These are phyloP conservation scores for Yarrowia sp. DNA, from an alignment of 805 yeast species.

Conservation along the genomic window DNA sequence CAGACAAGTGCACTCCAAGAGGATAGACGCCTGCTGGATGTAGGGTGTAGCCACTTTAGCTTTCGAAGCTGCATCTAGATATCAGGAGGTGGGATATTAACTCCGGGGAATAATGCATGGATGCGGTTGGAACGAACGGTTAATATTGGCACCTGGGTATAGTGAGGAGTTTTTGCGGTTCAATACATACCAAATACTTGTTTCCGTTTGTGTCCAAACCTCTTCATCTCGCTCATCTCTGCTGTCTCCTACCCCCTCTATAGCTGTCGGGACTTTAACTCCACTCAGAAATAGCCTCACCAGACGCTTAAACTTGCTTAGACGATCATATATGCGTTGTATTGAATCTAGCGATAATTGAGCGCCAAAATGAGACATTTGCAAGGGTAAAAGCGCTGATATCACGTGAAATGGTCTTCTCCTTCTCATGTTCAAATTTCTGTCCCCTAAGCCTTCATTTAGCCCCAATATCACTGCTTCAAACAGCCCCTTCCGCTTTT, in stretches of 20 bases:
- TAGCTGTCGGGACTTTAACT: background rate
- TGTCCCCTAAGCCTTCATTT: no score
- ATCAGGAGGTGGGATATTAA: conserved; percentile 20
- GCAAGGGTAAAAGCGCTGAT: no score
- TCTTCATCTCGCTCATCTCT: no score
- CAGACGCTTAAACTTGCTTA: background rate
- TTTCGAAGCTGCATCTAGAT: conserved; percentile 19
- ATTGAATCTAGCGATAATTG: no score
- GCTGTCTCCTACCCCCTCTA: background rate
- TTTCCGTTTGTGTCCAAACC: no score
- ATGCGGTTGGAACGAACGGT: background rate
- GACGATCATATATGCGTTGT: background rate
- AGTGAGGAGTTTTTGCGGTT: no score
- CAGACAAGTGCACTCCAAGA: background rate
- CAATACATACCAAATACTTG: no score
- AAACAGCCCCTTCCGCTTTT: background rate
- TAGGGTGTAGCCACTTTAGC: conserved; percentile 4
- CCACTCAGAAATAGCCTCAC: background rate
- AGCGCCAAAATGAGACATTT: no score
- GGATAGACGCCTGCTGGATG: background rate
- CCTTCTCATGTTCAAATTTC: no score
- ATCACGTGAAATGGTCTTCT: no score
- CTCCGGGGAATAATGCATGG: conserved; percentile 15
- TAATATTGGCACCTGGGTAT: no score
- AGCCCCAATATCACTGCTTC: no score